phyloP scores from a whole-genome alignment of 306 rosid genomes.

The Begonia fuchsioides region DNA sequence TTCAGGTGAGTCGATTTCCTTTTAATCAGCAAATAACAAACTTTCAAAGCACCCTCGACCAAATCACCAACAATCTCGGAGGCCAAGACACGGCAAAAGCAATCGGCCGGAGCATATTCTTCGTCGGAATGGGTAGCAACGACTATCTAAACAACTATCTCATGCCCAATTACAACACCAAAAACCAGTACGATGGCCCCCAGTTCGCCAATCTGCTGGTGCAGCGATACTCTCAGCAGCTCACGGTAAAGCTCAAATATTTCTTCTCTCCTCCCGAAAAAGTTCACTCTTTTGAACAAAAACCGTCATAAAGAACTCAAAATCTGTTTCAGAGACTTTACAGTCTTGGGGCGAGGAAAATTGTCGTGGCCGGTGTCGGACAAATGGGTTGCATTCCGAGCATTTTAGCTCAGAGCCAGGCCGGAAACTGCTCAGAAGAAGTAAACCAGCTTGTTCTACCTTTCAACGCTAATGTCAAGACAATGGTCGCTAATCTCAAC shows the following conservation, averaged over 20 bases:
- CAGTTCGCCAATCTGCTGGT: slow-evolving; percentile 63
- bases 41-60: slow-evolving; percentile 63
- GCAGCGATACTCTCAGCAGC: slow-evolving; percentile 42
- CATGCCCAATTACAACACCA: slow-evolving; percentile 77
- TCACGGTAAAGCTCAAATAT: slow-evolving; percentile 35
- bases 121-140: slow-evolving; percentile 92
- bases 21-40: slow-evolving; percentile 56
- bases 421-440: slow-evolving; percentile 57
- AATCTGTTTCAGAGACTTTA: slow-evolving; percentile 45
- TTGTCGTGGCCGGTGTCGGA: slow-evolving; percentile 61
- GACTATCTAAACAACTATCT: slow-evolving; percentile 92
- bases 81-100: slow-evolving; percentile 26
- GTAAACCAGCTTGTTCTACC: slow-evolving; percentile 67
- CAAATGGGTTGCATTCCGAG: slow-evolving; percentile 83
- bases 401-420: slow-evolving; percentile 55
- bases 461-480: slow-evolving; percentile 59
- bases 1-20: slow-evolving; percentile 71
- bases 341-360: slow-evolving; percentile 77
- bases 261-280: background rate
- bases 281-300: too few relatives aligned
- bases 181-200: slow-evolving; percentile 45
- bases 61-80: slow-evolving; percentile 40
- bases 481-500: slow-evolving; percentile 40
- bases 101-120: slow-evolving; percentile 47
- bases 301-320: background rate